phyloP scores from a whole-genome alignment of 2,329 filamentous ascomycete species.

The Allantophomopsis lycopodina region DNA sequence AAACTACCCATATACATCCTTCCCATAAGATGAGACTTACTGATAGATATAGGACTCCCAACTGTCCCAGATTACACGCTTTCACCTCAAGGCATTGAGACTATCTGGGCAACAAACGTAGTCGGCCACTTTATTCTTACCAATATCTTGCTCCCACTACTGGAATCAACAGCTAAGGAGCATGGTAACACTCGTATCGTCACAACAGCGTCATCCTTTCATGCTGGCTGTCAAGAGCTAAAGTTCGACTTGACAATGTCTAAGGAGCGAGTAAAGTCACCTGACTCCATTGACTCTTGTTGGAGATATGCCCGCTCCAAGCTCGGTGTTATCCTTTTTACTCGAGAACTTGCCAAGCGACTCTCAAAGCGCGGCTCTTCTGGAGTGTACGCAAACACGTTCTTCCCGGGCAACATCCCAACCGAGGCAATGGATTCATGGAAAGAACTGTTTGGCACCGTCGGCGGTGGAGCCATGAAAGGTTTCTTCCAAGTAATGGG shows the following conservation, averaged over 20 bases:
- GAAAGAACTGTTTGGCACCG: constrained; percentile 13
- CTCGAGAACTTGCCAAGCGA: constrained; percentile 14
- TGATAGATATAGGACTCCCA: constrained; percentile 3
- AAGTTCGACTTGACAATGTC: constrained; percentile 13
- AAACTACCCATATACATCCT: neutral
- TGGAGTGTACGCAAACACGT: constrained; percentile 18
- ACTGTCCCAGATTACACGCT: constrained; percentile 10
- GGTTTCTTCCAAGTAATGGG: constrained; percentile 10
- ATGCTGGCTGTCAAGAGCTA: constrained; percentile 13
- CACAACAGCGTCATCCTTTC: constrained; percentile 14
- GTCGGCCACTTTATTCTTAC: constrained; percentile 10
- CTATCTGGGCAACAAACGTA: constrained; percentile 8
- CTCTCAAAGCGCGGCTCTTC: constrained; percentile 10
- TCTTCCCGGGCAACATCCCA: constrained; percentile 20
- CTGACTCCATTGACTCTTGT: constrained; percentile 10
- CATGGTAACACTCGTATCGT: constrained; percentile 6
- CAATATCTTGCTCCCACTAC: constrained; percentile 4
- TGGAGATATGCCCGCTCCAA: constrained; percentile 20
- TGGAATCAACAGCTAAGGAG: constrained; percentile 8
- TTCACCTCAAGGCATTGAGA: constrained; percentile 11
- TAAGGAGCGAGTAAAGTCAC: constrained; percentile 9
- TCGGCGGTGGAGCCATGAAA: constrained; percentile 8
- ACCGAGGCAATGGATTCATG: constrained; percentile 17
- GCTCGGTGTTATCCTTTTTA: constrained; percentile 19
- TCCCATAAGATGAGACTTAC: no score